Base-by-base conservation (phyloP, 148 eudicot genomes). In the Heliosperma pusillum region DNA sequence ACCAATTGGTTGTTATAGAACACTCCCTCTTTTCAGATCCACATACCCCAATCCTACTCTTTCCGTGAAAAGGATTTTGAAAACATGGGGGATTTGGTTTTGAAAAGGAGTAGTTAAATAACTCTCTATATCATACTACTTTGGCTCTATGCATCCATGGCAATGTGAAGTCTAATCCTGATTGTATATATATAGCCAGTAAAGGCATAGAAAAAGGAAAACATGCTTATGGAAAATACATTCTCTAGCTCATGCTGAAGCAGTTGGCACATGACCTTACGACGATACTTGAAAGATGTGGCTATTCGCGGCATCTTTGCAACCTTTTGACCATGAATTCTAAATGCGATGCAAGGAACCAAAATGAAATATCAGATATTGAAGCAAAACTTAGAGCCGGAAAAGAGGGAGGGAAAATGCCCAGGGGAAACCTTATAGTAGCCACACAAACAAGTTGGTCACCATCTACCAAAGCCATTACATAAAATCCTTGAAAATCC, bases 271-370 rank as follows among this genome's bases (percentile, higher is more conserved):
- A 86, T 86, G 66, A 87, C 89, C 80, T 74, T 69, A 50, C 87
- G 81, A 26, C 89, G 89, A 74, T 84, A 80, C 75, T 79, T 78
- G 74, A 86, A 86, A 71, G 75, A 83, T 66, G 89, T 86, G 64
- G 84, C 89, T 77, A 84, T 61, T 17, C 84, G 85, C 10, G 89
- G 89, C 82, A 86, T 80, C 74, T 86, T 87, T 29, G 87, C 89
- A 69, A 84, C 85, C 71, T 84, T 86, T 67, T 84, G 76, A 27
- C 89, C 89, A 80, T 86, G 83, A 30, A 86, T 78, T 79, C 89
- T 86, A 65, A 70, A 79, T 45, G 64, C 47, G 24, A 45, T 58
- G 25, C 20, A 57, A 61, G 62, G 30, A 53, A 68, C 50, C 44
- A 69, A 42, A 60, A 70, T 42, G 53, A 65, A 71, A 70, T 19